Evolutionary conservation across 148 eudicot species (phyloP).

Genomic region (Spergularia bocconei): DNA sequence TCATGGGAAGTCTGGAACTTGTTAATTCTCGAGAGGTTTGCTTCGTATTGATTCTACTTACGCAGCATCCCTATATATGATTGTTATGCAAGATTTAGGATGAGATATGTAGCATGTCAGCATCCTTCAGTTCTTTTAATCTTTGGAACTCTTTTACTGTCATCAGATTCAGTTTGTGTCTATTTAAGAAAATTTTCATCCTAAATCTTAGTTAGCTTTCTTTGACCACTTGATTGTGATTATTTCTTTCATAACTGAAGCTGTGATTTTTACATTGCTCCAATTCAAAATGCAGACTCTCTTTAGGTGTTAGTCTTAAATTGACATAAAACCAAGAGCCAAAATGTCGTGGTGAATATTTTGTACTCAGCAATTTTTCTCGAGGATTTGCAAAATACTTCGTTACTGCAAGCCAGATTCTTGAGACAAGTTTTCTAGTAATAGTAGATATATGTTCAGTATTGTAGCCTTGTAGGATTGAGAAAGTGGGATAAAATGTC

Average conservation of each 20-base stretch:
- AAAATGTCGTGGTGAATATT: neutral
- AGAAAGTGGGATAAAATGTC: neutral
- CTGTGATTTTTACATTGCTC: neutral
- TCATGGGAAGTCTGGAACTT: constrained; percentile 80
- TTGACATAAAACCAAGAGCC: constrained; percentile 1
- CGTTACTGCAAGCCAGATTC: no score
- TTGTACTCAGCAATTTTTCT: neutral
- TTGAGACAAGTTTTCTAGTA: no score
- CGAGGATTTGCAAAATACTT: no score
- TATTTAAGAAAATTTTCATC: neutral
- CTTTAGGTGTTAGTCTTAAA: neutral
- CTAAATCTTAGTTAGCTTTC: neutral
- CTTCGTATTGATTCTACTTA: constrained; percentile 9
- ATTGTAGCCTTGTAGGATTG: neutral
- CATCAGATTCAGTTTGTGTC: no score
- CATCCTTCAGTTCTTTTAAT: neutral
- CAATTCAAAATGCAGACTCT: neutral
- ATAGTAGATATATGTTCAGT: neutral
- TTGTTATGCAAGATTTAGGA: constrained; percentile 11
- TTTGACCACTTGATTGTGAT: neutral
- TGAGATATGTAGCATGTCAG: neutral
- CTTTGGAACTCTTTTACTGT: neutral
- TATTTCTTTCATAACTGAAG: neutral
- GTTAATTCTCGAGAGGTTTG: constrained; percentile 92
- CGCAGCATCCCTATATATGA: neutral